Evolutionary conservation across 192 early-diverging fungal species (phyloP), one percentile per base, ranked within the genome.

Genomic region (Piromyces finnis): DNA sequence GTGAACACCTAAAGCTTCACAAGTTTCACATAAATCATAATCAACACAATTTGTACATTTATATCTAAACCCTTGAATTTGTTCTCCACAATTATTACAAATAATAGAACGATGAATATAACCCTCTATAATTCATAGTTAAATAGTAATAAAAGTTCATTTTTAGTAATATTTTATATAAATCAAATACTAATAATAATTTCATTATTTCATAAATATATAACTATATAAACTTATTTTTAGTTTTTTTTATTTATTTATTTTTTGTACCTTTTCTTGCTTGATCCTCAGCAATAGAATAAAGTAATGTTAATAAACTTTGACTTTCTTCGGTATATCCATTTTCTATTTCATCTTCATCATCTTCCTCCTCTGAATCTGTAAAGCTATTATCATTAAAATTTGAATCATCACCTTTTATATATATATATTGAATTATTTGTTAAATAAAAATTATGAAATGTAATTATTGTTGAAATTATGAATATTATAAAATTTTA

Each of bases 41-140:
- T 96, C 94, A 59, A 94, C 88, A 81, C 97, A 99, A 80, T 98
- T 96, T 35, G 94, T 92, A 82, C 97, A 99, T 82, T 95, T 96
- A 89, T 92, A 98, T 4, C 97, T 91, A 29, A 91, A 84, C 11
- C 97, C 97, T 29, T 94, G 91, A 80, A 99, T 93, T 35, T 92
- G 88, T 30, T 90, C 88, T 27, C 89, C 88, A 83, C 97, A 99
- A 84, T 92, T 91, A 85, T 96, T 94, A 85, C 97, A 99, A 32
- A 94, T 93, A 26, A 95, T 95, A 16, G 95, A 94, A 37, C 94
- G 89, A 81, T 92, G 91, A 29, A 94, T 85, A 35, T 85, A 88
- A n/a, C 51, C 51, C 51, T 68, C 51, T 68, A 68, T 68, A 7
- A 51, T n/a, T n/a, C n/a, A 51, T 22, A 51, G 17, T 22, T 35